Evolutionary conservation across 2,329 filamentous ascomycete species (phyloP), one percentile per base, ranked within the genome.

Genomic region (Diaporthe helianthi): DNA sequence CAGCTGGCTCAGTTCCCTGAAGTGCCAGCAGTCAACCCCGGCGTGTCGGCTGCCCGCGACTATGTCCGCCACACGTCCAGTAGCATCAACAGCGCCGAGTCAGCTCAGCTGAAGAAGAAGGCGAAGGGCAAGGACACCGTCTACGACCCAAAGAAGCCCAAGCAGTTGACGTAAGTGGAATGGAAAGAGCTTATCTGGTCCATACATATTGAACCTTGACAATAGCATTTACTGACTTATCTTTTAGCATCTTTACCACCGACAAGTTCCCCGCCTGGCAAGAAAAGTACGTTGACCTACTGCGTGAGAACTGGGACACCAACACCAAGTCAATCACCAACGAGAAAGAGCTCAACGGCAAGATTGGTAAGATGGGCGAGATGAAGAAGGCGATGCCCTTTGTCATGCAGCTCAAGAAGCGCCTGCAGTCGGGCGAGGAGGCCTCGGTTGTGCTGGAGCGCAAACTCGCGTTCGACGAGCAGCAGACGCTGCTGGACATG

Each of bases 351-450:
- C 84, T 98, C 55, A 92, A 90, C 76, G 90, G 89, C 73, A 87
- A 90, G 77, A 90, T 98, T 69, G 89, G 89, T 74, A 97, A 97
- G 84, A 85, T 93, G 77, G 90, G 89, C 52, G 93, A 97, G 82
- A 93, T 94, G 87, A 99, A 98, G 89, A 96, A 97, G 83, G 95
- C 94, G 2, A 98, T 98, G 95, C 96, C 96, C 0, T 98, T 98
- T 77, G 90, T 98, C 61, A 94, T 98, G 82, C 82, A 80, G 8
- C 84, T 98, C 71, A 98, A 98, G 90, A 92, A 88, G 80, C 89
- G 93, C 65, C 87, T 99, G 68, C 85, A 93, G 69, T 85, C 86
- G 61, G 91, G 92, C 71, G 89, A 95, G 80, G 82, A 84, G 17
- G 83, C 88, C 1, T 84, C 87, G 29, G 84, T 82, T 2, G 93